Conservation (phyloP, 1,284 basidiomycete species). For the Cryptococcus sp. region DNA sequence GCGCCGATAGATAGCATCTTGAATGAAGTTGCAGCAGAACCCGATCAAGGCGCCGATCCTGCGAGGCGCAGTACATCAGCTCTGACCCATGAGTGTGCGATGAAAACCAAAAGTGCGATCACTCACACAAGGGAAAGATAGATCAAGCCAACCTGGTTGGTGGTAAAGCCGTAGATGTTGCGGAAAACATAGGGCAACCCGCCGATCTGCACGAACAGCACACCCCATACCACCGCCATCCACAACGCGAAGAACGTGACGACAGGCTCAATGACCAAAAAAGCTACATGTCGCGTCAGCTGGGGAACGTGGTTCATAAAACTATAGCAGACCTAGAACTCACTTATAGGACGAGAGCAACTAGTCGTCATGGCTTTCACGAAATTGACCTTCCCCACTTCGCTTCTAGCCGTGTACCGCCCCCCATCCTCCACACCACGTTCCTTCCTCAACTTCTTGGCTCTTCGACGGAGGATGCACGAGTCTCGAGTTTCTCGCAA, state of each 20-base stretch:
- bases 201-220: conserved; percentile 67
- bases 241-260: conserved; percentile 71
- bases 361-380: conserved; percentile 34
- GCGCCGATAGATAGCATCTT: conserved; percentile 63
- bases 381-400: conserved; percentile 41
- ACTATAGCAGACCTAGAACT: conserved; percentile 8
- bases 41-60: conserved; percentile 65
- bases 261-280: conserved; percentile 70
- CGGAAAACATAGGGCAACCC: conserved; percentile 63
- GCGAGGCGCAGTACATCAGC: conserved; percentile 4
- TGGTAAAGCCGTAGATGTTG: conserved; percentile 63
- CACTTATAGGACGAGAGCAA: conserved; percentile 37
- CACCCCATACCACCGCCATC: conserved; percentile 74
- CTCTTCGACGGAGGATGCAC: conserved; percentile 42
- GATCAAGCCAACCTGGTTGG: conserved; percentile 61
- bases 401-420: conserved; percentile 47
- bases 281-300: conserved; percentile 48
- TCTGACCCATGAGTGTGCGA: neutral
- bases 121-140: conserved; percentile 61
- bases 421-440: conserved; percentile 36
- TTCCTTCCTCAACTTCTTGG: conserved; percentile 36
- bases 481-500: conserved; percentile 47
- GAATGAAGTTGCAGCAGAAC: conserved; percentile 59
- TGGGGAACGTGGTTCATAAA: neutral
- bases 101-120: neutral